Percentiles rank a stretch among this genome's conserved stretches.
Conservation (phyloP, 2,329 filamentous ascomycete species). For the Dactylellina cionopaga region DNA sequence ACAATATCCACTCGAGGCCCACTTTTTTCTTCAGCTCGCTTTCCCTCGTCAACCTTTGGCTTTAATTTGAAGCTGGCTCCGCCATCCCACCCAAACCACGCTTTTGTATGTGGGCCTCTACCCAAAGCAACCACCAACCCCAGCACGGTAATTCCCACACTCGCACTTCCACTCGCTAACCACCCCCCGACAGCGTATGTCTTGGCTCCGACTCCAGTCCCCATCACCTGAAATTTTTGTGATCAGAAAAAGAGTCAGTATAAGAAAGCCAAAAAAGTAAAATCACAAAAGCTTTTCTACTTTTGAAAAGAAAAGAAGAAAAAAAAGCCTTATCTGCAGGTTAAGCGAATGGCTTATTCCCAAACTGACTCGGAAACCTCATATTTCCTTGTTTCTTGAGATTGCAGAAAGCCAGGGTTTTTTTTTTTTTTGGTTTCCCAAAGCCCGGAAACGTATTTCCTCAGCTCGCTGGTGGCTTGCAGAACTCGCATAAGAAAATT, state of each 20-base stretch:
- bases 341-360: conserved; percentile 31
- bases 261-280: conserved; percentile 4
- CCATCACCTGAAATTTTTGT: conserved; percentile 45
- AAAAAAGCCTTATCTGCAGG: conserved; percentile 26
- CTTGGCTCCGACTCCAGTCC: conserved; percentile 65
- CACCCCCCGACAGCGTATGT: conserved; percentile 69
- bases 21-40: conserved; percentile 24
- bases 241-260: background rate
- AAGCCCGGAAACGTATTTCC: background rate
- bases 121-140: conserved; percentile 64
- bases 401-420: background rate
- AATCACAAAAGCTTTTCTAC: conserved; percentile 15
- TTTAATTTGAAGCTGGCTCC: conserved; percentile 63
- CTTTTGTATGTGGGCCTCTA: conserved; percentile 68
- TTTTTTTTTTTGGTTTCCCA: conserved; percentile 3
- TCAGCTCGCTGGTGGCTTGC: conserved; percentile 13
- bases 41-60: conserved; percentile 4
- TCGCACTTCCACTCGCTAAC: conserved; percentile 68
- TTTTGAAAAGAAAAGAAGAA: conserved; percentile 2
- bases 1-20: conserved; percentile 14
- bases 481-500: conserved; percentile 12
- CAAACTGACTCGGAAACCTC: conserved; percentile 3
- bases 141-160: conserved; percentile 66
- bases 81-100: conserved; percentile 71
- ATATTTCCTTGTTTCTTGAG: conserved; percentile 19